Conservation (phyloP, 345 rosid species). For the Euphorbia lathyris region DNA sequence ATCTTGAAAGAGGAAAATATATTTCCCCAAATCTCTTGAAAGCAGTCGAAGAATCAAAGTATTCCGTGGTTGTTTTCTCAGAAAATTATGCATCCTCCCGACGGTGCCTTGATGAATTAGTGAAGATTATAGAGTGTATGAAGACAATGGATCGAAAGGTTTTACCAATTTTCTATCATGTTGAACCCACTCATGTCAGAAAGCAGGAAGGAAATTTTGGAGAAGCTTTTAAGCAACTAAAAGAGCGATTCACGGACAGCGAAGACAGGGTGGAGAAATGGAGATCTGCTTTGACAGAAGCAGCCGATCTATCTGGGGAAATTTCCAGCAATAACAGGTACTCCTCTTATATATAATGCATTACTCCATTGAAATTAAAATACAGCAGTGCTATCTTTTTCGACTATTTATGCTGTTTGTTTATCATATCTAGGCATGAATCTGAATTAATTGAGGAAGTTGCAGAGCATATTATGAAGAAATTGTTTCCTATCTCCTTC, state of each 20-base stretch:
- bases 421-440: conserved; percentile 3
- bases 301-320: not conserved
- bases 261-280: not conserved
- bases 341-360: not conserved
- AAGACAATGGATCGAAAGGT: not conserved
- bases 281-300: not conserved
- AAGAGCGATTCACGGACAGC: not conserved
- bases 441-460: conserved; percentile 13
- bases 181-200: not conserved
- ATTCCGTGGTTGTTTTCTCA: not conserved
- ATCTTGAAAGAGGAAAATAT: not conserved
- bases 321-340: not conserved
- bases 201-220: not conserved
- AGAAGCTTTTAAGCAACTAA: not conserved
- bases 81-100: not conserved
- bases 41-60: not conserved
- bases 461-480: not conserved
- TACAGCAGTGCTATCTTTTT: not conserved
- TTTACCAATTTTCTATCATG: not conserved
- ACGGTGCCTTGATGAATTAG: not conserved
- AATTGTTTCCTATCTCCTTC: not conserved
- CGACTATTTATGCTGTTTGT: not conserved
- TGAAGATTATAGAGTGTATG: not conserved
- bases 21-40: not conserved
- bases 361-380: not conserved